phyloP scores from a whole-genome alignment of 495 filamentous ascomycete genomes.

The Hypoxylon subgilvum region DNA sequence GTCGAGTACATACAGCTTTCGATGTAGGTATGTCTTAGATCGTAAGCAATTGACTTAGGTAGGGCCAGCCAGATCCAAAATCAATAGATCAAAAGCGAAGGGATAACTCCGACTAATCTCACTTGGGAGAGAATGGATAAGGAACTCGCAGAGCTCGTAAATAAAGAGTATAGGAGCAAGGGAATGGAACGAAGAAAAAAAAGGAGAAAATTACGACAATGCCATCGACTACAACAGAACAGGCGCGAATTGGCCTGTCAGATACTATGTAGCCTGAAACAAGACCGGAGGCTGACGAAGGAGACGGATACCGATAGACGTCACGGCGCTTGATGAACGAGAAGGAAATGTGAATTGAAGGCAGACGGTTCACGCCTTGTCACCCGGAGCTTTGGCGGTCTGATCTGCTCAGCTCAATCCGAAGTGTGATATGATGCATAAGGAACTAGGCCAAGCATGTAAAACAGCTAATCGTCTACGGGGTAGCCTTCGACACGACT shows the following conservation, averaged over 20 bases:
- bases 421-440: slow-evolving; percentile 18
- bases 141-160: slow-evolving; percentile 31
- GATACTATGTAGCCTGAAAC: too few species aligned
- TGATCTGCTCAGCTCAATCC: slow-evolving; percentile 24
- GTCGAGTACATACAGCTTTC: slow-evolving; percentile 20
- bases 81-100: slow-evolving; percentile 12
- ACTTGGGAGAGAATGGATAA: slow-evolving; percentile 14
- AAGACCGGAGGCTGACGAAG: not conserved
- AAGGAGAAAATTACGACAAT: slow-evolving; percentile 13
- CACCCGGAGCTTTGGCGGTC: slow-evolving; percentile 21
- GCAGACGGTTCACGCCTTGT: too few species aligned
- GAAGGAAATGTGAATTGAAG: not conserved
- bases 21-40: slow-evolving; percentile 28
- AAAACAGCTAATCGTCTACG: slow-evolving; percentile 27
- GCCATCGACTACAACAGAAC: slow-evolving; percentile 29
- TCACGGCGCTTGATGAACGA: slow-evolving; percentile 18
- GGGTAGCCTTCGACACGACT: not conserved
- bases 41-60: slow-evolving; percentile 14
- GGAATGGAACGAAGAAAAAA: slow-evolving; percentile 16
- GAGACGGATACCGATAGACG: slow-evolving; percentile 3
- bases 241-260: slow-evolving; percentile 18
- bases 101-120: slow-evolving; percentile 18
- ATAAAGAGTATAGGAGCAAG: slow-evolving; percentile 18
- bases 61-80: slow-evolving; percentile 31
- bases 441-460: slow-evolving; percentile 27